Base-by-base conservation (phyloP, 2,329 filamentous ascomycete genomes). In the Paracoccidioides brasiliensis region DNA sequence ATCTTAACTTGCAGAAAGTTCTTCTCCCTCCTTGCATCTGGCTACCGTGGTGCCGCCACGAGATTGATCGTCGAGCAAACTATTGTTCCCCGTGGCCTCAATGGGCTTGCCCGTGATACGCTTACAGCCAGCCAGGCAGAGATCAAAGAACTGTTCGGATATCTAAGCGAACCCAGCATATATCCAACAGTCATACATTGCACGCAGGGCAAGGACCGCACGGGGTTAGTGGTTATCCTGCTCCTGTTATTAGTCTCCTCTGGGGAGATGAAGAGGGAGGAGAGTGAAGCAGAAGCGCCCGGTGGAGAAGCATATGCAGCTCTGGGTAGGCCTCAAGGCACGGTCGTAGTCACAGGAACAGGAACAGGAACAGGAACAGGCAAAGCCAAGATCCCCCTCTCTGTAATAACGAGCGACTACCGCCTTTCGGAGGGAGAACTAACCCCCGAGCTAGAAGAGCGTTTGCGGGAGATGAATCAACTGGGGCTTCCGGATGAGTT, bases 191-290 rank as follows among this genome's bases (percentile, higher is more conserved):
- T 95, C 6, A 72, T 93, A 2, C 88, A 95, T 69, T 95, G 90
- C 69, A 93, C 89, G 0, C 88, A 94, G 64, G 90, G 90, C 56
- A 95, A 95, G 67, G 90, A 95, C 65, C 80, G 90, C 2, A 90
- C 82, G 1, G 90, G 90, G 0, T 73, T 95, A 10, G 75, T 87
- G 9, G 75, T 88, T 4, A 74, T 85, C 43, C 73, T 95, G 3
- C 69, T 85, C 0, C 72, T 94, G 22, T 75, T 91, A 63, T 72
- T 86, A 9, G 74, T 41, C 14, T 41, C 50, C 14, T 22, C 86
- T 3, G 71, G 70, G 14, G 32, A 10, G 28, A 30, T 30, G 40
- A 44, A 9, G 51, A 22, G 9, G 7, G 38, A 43, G 14, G 32
- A 61, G n/a, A 44, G 59, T 5, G 55, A 59, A 42, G 42, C 43